Base-by-base conservation (phyloP, 2,329 filamentous ascomycete species). In the Neopestalotiopsis sp. region DNA sequence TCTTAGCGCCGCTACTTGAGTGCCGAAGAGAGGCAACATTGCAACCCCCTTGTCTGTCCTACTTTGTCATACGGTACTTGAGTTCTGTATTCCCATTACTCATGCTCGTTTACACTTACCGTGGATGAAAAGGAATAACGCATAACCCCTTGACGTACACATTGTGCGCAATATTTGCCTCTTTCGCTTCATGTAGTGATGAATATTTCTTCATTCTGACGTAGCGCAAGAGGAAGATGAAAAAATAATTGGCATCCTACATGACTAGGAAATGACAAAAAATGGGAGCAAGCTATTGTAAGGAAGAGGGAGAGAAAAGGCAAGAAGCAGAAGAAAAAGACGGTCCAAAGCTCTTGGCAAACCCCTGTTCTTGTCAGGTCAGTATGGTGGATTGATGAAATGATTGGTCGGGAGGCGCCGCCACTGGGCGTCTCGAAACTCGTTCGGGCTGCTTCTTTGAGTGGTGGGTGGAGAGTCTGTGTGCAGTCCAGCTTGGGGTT, bases 311-410 rank as follows among this genome's bases (percentile, higher is more conserved):
- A 30, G 20, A 58, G 57, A 59, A 34, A 38, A 20, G 59, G 20
- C 32, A 34, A 20, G 13, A 20, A 20, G 59, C 32, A 40, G 34
- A 42, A 62, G 17, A 4, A 40, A 61, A 20, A 40, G 32, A 28
- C 30, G 30, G 30, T 14, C 34, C 20, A 38, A 62, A 20, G 34
- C 14, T 10, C 59, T 62, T 62, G 59, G 59, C 59, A 34, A 32
- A n/a, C 57, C 59, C 59, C 32, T 62, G 59, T 40, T 20, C n/a
- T 34, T 62, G 59, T 62, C 59, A 62, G 59, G 59, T 62, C 32
- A 30, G 34, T 17, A 30, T 14, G 30, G 30, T 20, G n/a, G 59
- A 5, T 13, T 17, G 30, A 17, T 12, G 6, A 13, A 62, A 17
- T 40, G 32, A 62, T 62, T 62, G 59, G 59, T n/a, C 32, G 59